A percentile compares a stretch with the other conserved stretches of the same genome.
Evolutionary conservation across 345 rosid genomes (phyloP).

Genomic region (Nasturtium officinale): DNA sequence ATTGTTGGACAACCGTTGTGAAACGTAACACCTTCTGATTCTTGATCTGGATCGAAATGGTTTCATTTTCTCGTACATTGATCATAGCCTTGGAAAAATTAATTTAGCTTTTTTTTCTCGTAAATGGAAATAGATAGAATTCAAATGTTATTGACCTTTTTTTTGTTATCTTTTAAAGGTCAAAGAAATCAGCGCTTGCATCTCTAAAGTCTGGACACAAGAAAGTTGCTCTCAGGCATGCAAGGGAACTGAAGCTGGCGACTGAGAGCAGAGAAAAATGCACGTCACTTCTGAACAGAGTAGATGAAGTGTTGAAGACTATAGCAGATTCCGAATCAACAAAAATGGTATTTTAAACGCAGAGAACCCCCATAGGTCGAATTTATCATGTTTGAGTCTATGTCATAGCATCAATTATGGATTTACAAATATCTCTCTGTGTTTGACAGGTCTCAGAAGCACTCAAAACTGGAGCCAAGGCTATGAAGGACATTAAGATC

Average conservation of each 20-base stretch:
- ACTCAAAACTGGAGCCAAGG: constrained; percentile 76
- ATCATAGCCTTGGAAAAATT: background rate
- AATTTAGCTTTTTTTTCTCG: background rate
- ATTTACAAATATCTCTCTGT: constrained; percentile 1
- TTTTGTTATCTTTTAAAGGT: constrained; percentile 44
- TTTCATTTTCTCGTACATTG: constrained; percentile 8
- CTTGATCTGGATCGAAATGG: constrained; percentile 5
- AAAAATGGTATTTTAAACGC: constrained; percentile 54
- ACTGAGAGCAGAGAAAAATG: constrained; percentile 77
- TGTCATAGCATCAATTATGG: background rate
- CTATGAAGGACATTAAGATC: constrained; percentile 65
- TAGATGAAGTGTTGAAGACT: constrained; percentile 70
- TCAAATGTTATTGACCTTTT: background rate
- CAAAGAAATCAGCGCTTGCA: constrained; percentile 66
- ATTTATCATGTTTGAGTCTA: constrained; percentile 11
- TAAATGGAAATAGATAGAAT: background rate
- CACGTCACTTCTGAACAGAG: constrained; percentile 69
- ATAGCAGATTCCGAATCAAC: constrained; percentile 76
- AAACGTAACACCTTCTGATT: constrained; percentile 51
- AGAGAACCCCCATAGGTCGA: background rate
- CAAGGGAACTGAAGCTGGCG: constrained; percentile 64
- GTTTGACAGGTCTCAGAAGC: constrained; percentile 77
- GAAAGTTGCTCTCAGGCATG: constrained; percentile 75
- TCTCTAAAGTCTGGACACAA: constrained; percentile 73
- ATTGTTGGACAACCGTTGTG: constrained; percentile 65